phyloP scores from a whole-genome alignment of 1,284 basidiomycete genomes.

The Athelia psychrophila region DNA sequence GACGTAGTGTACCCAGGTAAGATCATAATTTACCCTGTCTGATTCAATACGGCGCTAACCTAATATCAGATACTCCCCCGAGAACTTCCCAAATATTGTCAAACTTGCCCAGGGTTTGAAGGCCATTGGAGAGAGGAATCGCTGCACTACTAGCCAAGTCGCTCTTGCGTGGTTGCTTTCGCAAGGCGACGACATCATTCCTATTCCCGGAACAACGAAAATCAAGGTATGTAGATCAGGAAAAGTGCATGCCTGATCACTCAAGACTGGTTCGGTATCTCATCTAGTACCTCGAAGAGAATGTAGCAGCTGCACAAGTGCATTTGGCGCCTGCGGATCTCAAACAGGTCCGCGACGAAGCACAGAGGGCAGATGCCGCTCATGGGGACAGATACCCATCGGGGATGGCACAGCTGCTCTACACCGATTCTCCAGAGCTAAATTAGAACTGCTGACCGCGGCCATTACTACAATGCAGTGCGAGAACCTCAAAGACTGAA shows the following conservation, averaged over 20 bases:
- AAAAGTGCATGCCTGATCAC: not conserved
- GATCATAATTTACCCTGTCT: not conserved
- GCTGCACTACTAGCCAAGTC: slow-evolving; percentile 52
- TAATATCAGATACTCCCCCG: slow-evolving; percentile 28
- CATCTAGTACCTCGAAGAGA: slow-evolving; percentile 42
- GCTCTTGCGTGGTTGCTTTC: slow-evolving; percentile 60
- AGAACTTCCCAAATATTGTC: slow-evolving; percentile 59
- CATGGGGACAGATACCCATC: too few relatives aligned
- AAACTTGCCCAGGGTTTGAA: slow-evolving; percentile 45
- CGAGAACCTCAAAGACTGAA: too few relatives aligned
- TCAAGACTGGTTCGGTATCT: not conserved
- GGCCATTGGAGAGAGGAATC: slow-evolving; percentile 40
- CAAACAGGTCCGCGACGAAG: slow-evolving; percentile 29
- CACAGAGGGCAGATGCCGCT: slow-evolving; percentile 26
- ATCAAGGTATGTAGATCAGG: slow-evolving; percentile 28
- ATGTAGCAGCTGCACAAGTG: slow-evolving; percentile 32
- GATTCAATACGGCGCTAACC: slow-evolving; percentile 14
- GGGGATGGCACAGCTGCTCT: too few relatives aligned
- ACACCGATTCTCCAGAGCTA: too few relatives aligned
- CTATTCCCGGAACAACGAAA: slow-evolving; percentile 51
- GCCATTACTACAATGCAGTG: too few relatives aligned
- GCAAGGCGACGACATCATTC: slow-evolving; percentile 52
- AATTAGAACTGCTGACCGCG: too few relatives aligned
- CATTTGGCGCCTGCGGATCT: slow-evolving; percentile 35
- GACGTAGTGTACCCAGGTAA: slow-evolving; percentile 23